These are phyloP conservation scores for Penicillium paxilli DNA, from an alignment of 495 filamentous ascomycete genomes.

Conservation along the genomic window DNA sequence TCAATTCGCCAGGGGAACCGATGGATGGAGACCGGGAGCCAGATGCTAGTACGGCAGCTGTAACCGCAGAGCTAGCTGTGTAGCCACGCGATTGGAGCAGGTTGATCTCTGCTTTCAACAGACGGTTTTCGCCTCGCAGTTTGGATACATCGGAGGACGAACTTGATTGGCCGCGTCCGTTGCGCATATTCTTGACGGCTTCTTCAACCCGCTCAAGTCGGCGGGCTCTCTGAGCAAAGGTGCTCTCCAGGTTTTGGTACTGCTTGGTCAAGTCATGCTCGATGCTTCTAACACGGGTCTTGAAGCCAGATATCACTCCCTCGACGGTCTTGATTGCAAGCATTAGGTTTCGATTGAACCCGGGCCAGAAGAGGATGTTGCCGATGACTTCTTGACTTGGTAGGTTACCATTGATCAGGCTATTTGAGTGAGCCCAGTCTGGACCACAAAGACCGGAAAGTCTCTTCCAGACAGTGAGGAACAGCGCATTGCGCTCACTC, in stretches of 20 bases:
- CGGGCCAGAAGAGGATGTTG: conserved; percentile 71
- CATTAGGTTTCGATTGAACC: conserved; percentile 85
- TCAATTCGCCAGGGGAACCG: conserved; percentile 29
- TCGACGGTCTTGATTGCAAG: conserved; percentile 88
- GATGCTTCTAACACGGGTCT: conserved; percentile 72
- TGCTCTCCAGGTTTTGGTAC: conserved; percentile 82
- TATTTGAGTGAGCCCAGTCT: conserved; percentile 90
- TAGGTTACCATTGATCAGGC: conserved; percentile 81
- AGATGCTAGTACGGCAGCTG: conserved; percentile 27
- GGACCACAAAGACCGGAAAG: conserved; percentile 81
- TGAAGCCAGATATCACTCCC: conserved; percentile 76
- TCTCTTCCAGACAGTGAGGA: conserved; percentile 83
- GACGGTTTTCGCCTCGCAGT: conserved; percentile 75
- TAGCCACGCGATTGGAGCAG: conserved; percentile 58
- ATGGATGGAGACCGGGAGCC: conserved; percentile 30
- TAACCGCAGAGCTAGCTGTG: conserved; percentile 21
- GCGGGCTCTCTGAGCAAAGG: conserved; percentile 74
- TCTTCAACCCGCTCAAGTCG: conserved; percentile 86
- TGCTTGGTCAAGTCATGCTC: conserved; percentile 89
- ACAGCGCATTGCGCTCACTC: conserved; percentile 82
- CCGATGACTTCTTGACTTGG: conserved; percentile 78
- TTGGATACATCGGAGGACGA: conserved; percentile 63
- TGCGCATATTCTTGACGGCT: conserved; percentile 56
- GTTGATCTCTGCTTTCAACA: conserved; percentile 81
- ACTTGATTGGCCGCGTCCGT: conserved; percentile 44